Percentiles rank a stretch among this genome's conserved stretches.
Evolutionary conservation across 1,284 basidiomycete genomes (phyloP).

Genomic region (Chondrostereum purpureum): DNA sequence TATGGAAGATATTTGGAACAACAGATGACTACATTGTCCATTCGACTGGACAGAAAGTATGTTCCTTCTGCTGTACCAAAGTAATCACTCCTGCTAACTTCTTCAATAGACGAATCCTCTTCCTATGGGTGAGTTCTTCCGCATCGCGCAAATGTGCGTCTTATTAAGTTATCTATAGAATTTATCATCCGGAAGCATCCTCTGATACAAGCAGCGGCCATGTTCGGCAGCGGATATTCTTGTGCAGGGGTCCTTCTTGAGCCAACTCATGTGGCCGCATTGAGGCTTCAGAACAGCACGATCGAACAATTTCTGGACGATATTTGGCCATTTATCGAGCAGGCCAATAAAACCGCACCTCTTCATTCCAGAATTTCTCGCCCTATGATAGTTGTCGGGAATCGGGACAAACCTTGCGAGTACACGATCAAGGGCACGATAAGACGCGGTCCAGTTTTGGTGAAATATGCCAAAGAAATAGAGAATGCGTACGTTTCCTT

Average conservation of each 20-base stretch:
- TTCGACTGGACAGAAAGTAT: background rate
- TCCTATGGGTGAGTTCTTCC: background rate
- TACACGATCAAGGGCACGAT: conserved; percentile 23
- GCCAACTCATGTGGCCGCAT: background rate
- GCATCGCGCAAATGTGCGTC: background rate
- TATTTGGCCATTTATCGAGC: conserved; percentile 19
- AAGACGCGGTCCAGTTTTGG: conserved; percentile 20
- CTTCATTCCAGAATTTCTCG: conserved; percentile 27
- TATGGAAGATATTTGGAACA: conserved; percentile 19
- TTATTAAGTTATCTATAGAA: background rate
- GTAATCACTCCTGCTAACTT: background rate
- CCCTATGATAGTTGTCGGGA: conserved; percentile 23
- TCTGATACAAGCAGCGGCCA: conserved; percentile 7
- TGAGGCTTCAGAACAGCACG: conserved; percentile 6
- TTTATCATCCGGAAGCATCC: conserved; percentile 1
- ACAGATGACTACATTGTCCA: background rate
- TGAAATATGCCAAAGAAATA: conserved; percentile 22
- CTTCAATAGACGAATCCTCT: conserved; percentile 2
- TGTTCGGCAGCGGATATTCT: conserved; percentile 11
- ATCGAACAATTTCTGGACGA: conserved; percentile 6
- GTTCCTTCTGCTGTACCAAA: background rate
- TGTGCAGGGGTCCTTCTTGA: conserved; percentile 11
- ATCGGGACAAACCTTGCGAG: conserved; percentile 20
- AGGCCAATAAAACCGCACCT: conserved; percentile 26
- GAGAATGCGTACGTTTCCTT: too few species aligned